Evolutionary conservation across 1,284 basidiomycete species (phyloP), one percentile per base, ranked within the genome.

Genomic region (Sporisorium sorghi): DNA sequence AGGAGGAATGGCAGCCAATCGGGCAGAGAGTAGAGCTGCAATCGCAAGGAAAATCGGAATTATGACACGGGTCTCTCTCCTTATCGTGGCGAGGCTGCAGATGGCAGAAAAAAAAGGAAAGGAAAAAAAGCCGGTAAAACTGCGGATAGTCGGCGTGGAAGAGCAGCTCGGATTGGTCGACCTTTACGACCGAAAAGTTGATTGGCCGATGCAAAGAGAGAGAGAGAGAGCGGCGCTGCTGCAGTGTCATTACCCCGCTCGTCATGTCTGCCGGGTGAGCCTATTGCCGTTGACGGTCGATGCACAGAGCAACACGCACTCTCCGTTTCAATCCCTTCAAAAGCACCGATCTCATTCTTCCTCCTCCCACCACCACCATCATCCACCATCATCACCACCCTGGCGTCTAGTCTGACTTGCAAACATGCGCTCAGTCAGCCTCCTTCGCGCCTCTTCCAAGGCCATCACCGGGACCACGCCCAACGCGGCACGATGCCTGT

Each of bases 361-460:
- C 14, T 17, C 14, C 43, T n/a, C 2, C 43, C 44, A 62, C 26
- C 47, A 50, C 40, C 59, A 50, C 37, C 44, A n/a, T 23, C 26
- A 19, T 28, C 12, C 15, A 23, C 19, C 26, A 40, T 48, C 19
- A 7, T 26, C 26, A 9, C 15, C n/a, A n/a, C n/a, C n/a, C n/a
- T n/a, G 47, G 15, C 15, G n/a, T 43, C 21, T 55, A 26, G 26
- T 44, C 21, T 2, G 5, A 30, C 33, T 10, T n/a, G 8, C 42
- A 50, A 69, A 2, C 15, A 70, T 70, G 67, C 60, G 53, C 17
- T 59, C 67, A 21, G 46, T 46, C 39, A 64, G 28, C 39, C 48
- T 64, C 32, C 52, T 70, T 33, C 67, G 61, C 32, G 67, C 61
- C 58, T 64, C 56, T 24, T 51, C 57, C 50, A 65, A 56, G 42